Base-by-base conservation (phyloP, 1,284 basidiomycete species). In the Cryptococcus jaspeensis region DNA sequence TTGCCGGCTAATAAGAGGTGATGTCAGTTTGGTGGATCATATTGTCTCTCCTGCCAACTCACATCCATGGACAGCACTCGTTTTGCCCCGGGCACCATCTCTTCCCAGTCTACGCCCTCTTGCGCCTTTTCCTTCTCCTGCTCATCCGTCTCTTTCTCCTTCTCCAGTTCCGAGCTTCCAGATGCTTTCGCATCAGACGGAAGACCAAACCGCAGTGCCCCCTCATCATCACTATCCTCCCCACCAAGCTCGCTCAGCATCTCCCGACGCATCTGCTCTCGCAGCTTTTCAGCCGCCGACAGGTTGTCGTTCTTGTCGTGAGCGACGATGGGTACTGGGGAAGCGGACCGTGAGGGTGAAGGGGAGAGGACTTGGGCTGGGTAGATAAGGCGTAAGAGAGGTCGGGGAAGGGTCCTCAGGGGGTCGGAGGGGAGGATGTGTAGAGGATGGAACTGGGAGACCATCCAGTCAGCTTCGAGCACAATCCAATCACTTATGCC, bases 361-460 rank as follows among this genome's bases (percentile, higher is more conserved):
- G 59, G 61, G 1, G 61, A 61, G 15, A 61, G 60, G 32, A 55
- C 60, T 50, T 61, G 59, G 23, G 66, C 55, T 9, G 76, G 76
- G 49, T 72, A 76, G 12, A 78, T 61, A 1, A 72, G 63, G 15
- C 52, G 49, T 11, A 74, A 60, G 0, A 78, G 61, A 0, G 73
- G 72, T 3, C 56, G 50, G 1, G 76, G 76, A 4, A 77, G 56
- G 5, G 72, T 69, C 13, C 55, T 52, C 1, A 64, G 56, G 5
- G 76, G 71, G n/a, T 72, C 56, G 2, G 50, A 60, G 1, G 76
- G 76, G 11, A 69, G 32, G 39, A 73, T 67, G 53, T 76, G 72
- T 4, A 78, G 70, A 1, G 76, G 75, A 51, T 78, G 76, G 58
- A 78, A 77, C 75, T 76, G 65, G 13, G 1, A 12, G 36, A n/a